Base-by-base conservation (phyloP, 148 eudicot species). In the Silene conica region DNA sequence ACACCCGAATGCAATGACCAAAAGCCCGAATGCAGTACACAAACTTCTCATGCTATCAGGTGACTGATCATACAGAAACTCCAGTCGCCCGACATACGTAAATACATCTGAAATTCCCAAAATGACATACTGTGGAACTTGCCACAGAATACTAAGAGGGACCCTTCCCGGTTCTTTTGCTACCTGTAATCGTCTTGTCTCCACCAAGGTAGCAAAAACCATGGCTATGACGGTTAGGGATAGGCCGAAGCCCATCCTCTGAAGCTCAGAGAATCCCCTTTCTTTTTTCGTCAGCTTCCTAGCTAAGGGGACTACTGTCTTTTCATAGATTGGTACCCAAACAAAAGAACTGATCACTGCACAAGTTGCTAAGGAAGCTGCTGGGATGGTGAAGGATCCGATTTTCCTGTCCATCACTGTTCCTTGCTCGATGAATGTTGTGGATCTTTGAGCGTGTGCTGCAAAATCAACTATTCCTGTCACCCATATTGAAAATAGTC, bases 351-450 rank as follows among this genome's bases (percentile, higher is more conserved):
- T 85, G 11, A 85, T 67, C 1, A 81, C 76, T 64, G 83, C 84
- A 50, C 84, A 87, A 15, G 83, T 67, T 76, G 85, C 80, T 10
- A 89, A 82, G 18, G 90, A 82, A 1, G 93, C 89, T 9, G 93
- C 81, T 9, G 93, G 93, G 70, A 89, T 82, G 5, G 81, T 76
- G 69, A 87, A 89, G 56, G 84, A 77, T 25, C 90, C 90, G 45
- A 85, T 31, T 31, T 31, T 31, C 34, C 34, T 78, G 81, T 89
- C 81, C 94, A 89, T 86, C 0, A 77, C 77, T 52, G 56, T 78
- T 55, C 94, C 94, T 73, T 89, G 94, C 20, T 81, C 81, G 0
- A 87, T 80, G 59, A 89, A 89, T 61, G 80, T 81, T 18, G 89
- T 89, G 52, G 79, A 71, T 84, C 82, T 84, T 72, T 89, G 94